Evolutionary conservation across 345 rosid species (phyloP), one percentile per base, ranked within the genome.

Genomic region (Erucastrum elatum): DNA sequence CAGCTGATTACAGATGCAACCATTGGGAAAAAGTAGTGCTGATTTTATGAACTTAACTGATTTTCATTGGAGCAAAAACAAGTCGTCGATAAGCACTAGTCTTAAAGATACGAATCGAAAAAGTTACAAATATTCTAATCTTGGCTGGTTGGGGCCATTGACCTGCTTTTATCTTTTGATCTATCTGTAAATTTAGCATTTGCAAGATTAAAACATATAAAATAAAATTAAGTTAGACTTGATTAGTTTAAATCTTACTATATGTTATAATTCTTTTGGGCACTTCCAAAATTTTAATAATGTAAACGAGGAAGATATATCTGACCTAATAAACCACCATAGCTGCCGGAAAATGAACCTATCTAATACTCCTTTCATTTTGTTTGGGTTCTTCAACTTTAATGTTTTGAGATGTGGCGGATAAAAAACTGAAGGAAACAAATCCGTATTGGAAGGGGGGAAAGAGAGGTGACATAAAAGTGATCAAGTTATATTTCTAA

Each of bases 71-170:
- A 75, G 65, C 34, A 25, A 25, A 21, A 62, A 51, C 8, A 34
- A 75, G 55, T 74, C 64, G 37, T 34, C 16, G 12, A 5, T 65
- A 34, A 31, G 77, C 77, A 74, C 51, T 73, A 31, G 5, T 6
- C 13, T 44, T 11, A 66, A 35, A 6, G 56, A n/a, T 51, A 51
- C 56, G 53, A 5, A 51, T 51, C 56, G 56, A 5, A 5, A 51
- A 51, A 51, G 17, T 16, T 64, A 16, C 4, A 31, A 64, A 2
- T 13, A 35, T 71, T 72, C 21, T 59, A 51, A 51, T 51, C 21
- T 51, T 51, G 56, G 56, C 21, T 51, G 56, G 56, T 51, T 51
- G 2, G 56, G 3, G 56, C 56, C 56, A 51, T 51, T 51, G 56
- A n/a, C 56, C 56, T n/a, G 56, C 2, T 51, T 25, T 21, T 55